A percentile compares a stretch with the other conserved stretches of the same genome.
phyloP scores from a whole-genome alignment of 371 early-diverging fungal genomes.

The Mucor indicus region DNA sequence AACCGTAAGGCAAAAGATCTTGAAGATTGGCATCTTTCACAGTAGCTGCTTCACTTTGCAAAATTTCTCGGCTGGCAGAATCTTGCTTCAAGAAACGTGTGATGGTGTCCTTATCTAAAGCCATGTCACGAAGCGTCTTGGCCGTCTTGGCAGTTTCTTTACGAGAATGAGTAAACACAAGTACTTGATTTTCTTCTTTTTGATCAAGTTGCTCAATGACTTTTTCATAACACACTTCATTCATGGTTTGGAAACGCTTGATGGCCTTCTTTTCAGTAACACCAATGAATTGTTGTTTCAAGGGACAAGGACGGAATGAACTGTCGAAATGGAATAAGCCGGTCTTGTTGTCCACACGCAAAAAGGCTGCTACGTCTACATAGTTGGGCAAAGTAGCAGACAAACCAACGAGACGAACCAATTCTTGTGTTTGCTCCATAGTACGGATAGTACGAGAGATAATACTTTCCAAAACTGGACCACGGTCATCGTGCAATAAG shows the following conservation, averaged over 20 bases:
- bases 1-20: slow-evolving; percentile 91
- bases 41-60: slow-evolving; percentile 77
- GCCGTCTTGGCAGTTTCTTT: slow-evolving; percentile 97
- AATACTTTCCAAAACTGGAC: slow-evolving; percentile 97
- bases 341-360: slow-evolving; percentile 81
- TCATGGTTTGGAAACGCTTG: slow-evolving; percentile 92
- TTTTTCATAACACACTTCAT: slow-evolving; percentile 93
- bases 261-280: slow-evolving; percentile 95
- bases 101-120: slow-evolving; percentile 82
- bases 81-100: slow-evolving; percentile 76
- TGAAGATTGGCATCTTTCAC: slow-evolving; percentile 80
- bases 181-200: slow-evolving; percentile 81
- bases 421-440: slow-evolving; percentile 88
- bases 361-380: slow-evolving; percentile 94
- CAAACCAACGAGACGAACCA: slow-evolving; percentile 95
- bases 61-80: slow-evolving; percentile 80
- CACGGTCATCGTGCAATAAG: slow-evolving; percentile 98
- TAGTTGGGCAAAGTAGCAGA: slow-evolving; percentile 99
- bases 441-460: slow-evolving; percentile 91
- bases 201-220: slow-evolving; percentile 82
- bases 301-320: slow-evolving; percentile 91
- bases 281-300: slow-evolving; percentile 94
- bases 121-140: slow-evolving; percentile 86
- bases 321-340: slow-evolving; percentile 95
- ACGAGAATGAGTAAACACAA: slow-evolving; percentile 98